Evolutionary conservation across 2,329 filamentous ascomycete genomes (phyloP), one percentile per base, ranked within the genome.

Genomic region (Fusarium odoratissimum): DNA sequence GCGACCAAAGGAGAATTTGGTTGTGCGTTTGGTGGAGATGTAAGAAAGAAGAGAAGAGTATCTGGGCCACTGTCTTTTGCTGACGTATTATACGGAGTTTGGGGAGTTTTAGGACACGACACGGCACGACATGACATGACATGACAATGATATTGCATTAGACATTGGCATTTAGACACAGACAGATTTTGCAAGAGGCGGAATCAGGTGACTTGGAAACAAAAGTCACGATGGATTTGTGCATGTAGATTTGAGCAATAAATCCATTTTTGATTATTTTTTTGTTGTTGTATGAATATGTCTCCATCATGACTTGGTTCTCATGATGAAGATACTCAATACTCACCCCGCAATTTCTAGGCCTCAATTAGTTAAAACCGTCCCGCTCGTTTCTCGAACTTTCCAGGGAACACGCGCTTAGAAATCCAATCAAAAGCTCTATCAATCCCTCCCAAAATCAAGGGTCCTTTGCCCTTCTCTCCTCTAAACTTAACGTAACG

Each of bases 371-470:
- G 30, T 28, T 30, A 30, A 58, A 40, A 44, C 31, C 41, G 28
- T 49, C 54, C 52, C 40, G 45, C 40, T 35, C 10, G 64, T 64
- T 77, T 77, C 76, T 77, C 74, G 76, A 77, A 77, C 67, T 64
- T 77, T 77, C 76, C 58, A 75, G 66, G 60, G 46, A 56, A 55
- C 48, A 51, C 71, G 75, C 76, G 76, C 76, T 77, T 77, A 77
- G 76, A 77, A 77, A 77, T 77, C 76, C 76, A 77, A 76, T 75
- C 73, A 75, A 48, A 38, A 25, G 38, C 65, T 44, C 58, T 55
- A 51, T 30, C 42, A 46, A 44, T 31, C 33, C 46, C 41, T 60
- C 41, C 37, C 19, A 46, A 40, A 46, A 21, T 45, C 45, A 58
- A 64, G 62, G 64, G 69, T 55, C 54, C 54, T 60, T 64, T 48